Conservation (phyloP, 371 early-diverging fungal genomes). For the Mortierella sp. region DNA sequence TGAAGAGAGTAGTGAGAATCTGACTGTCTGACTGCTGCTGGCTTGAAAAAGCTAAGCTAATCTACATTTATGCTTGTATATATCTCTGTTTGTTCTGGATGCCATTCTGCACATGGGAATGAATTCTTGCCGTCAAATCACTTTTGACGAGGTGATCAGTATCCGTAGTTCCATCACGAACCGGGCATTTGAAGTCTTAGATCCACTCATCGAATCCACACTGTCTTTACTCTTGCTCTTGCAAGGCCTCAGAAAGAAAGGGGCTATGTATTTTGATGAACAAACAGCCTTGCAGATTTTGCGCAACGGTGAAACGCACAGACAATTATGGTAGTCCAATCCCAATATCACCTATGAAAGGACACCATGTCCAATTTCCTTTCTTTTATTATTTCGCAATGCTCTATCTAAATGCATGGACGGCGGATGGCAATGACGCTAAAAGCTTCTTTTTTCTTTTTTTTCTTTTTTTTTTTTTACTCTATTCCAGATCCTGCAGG, state of each 20-base stretch:
- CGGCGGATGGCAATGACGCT: background rate
- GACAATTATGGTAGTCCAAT: background rate
- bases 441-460: background rate
- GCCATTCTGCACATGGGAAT: slow-evolving; percentile 13
- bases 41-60: background rate
- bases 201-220: background rate
- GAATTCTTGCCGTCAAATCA: background rate
- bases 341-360: background rate
- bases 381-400: background rate
- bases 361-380: background rate
- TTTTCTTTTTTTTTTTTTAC: background rate
- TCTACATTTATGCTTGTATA: background rate
- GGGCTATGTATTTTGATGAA: background rate
- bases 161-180: background rate
- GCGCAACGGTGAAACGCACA: background rate
- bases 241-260: background rate
- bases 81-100: slow-evolving; percentile 8
- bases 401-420: background rate
- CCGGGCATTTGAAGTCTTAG: background rate
- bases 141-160: background rate
- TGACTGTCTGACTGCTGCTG: background rate
- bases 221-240: no score
- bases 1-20: background rate
- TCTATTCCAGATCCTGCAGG: slow-evolving; percentile 45
- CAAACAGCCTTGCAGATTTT: background rate